These are phyloP conservation scores for Suillus fuscotomentosus DNA, from an alignment of 768 basidiomycete species.

Conservation along the genomic window DNA sequence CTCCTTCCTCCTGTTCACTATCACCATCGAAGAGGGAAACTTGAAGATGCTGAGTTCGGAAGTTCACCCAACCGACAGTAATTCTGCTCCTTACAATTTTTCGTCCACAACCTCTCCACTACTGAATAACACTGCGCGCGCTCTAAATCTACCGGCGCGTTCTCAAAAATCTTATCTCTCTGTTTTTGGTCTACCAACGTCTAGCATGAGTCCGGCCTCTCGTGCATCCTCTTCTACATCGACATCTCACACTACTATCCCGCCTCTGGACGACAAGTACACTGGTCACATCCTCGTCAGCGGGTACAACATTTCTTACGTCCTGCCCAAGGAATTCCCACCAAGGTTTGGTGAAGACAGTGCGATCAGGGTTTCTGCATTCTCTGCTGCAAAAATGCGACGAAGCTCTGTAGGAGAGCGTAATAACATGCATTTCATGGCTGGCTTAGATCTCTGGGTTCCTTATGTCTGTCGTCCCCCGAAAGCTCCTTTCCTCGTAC, in stretches of 20 bases:
- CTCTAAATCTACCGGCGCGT: constrained; percentile 62
- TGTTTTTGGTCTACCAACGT: constrained; percentile 46
- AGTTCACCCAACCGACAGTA: constrained; percentile 72
- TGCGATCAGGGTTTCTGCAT: constrained; percentile 19
- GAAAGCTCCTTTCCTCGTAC: constrained; percentile 70
- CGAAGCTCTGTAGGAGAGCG: constrained; percentile 56
- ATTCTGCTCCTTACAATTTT: constrained; percentile 74
- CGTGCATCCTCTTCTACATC: constrained; percentile 38
- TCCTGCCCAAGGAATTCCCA: constrained; percentile 68
- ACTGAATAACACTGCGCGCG: constrained; percentile 65
- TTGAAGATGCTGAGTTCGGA: constrained; percentile 71
- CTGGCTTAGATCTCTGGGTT: constrained; percentile 73
- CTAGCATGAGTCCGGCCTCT: constrained; percentile 29
- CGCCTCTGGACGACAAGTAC: constrained; percentile 63
- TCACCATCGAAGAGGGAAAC: constrained; percentile 61
- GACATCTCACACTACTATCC: constrained; percentile 23
- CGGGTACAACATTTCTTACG: constrained; percentile 73
- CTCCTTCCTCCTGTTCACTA: background rate
- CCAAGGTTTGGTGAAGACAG: constrained; percentile 29
- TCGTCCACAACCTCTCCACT: constrained; percentile 61
- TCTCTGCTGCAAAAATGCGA: constrained; percentile 36
- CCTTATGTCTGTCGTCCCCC: constrained; percentile 69
- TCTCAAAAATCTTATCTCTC: constrained; percentile 59
- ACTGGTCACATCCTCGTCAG: constrained; percentile 76
- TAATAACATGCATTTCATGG: constrained; percentile 72